A percentile compares a stretch with the other conserved stretches of the same genome.
These are phyloP conservation scores for Diaporthe citriasiana DNA, from an alignment of 2,329 filamentous ascomycete genomes.

Conservation along the genomic window DNA sequence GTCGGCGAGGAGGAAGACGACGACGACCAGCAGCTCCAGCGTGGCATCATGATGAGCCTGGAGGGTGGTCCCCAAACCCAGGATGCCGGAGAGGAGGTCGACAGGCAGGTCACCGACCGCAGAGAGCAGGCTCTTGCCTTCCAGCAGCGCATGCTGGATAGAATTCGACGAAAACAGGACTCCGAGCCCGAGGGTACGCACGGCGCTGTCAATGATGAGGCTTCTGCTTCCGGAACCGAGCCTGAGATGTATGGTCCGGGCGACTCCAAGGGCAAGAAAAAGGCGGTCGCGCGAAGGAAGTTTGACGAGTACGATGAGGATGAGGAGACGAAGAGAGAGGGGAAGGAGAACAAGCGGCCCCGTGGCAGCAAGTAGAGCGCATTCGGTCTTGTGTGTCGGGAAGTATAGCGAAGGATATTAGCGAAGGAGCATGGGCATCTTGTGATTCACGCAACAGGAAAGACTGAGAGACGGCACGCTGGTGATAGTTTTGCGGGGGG, in stretches of 20 bases:
- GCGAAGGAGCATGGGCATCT: neutral
- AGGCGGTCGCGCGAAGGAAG: neutral
- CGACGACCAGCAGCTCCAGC: neutral
- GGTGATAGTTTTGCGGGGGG: neutral
- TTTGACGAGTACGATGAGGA: slow-evolving; percentile 2
- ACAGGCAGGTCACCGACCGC: neutral
- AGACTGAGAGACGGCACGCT: neutral
- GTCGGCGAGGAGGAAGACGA: neutral
- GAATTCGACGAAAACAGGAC: too few relatives aligned
- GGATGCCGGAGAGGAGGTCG: neutral
- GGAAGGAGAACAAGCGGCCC: neutral
- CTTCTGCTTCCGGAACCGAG: neutral
- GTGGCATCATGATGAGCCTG: neutral
- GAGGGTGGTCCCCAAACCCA: neutral
- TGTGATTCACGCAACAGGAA: neutral
- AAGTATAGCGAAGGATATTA: neutral
- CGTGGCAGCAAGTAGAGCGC: neutral
- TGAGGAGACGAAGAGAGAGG: neutral
- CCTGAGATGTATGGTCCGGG: neutral
- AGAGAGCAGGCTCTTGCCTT: neutral
- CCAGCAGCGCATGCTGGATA: neutral
- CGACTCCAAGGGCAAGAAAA: neutral
- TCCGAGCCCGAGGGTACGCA: neutral
- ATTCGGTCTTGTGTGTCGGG: neutral
- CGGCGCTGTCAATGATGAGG: neutral